Evolutionary conservation across 805 yeast species (phyloP), one percentile per base, ranked within the genome.

Genomic region (Wickerhamiella kurtzmanii): DNA sequence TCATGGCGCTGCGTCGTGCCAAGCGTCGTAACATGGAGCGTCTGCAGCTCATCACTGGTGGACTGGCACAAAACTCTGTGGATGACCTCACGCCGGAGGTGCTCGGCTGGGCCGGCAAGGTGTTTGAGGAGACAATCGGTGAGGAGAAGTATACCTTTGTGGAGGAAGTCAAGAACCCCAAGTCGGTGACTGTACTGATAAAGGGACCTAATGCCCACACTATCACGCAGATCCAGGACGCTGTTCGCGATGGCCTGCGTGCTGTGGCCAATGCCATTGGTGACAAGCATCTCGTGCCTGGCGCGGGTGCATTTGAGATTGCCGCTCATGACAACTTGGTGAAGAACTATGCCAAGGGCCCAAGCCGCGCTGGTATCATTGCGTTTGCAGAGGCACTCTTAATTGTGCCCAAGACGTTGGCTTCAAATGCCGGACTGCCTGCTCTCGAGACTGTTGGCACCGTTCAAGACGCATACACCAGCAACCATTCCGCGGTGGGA

Each of bases 1-100:
- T 92, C 55, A 72, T 92, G 57, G 98, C 98, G 1, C 73, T 92
- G 58, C 80, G 99, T 72, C 79, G 98, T 62, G 99, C 99, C 40
- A 92, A 92, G 72, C 80, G 99, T 72, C 82, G 99, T 70, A 92
- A 92, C 67, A 89, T 92, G 98, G 99, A 92, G 70, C 80, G 99
- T 64, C 73, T 92, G 62, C 99, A 92, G 68, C 74, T 92, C 50
- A 86, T 87, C 45, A 84, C 95, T 53, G 98, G 96, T 25, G 99
- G 98, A 57, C 92, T 82, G 62, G 97, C 97, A 6, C 96, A 89
- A 68, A 92, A 92, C 67, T 82, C 95, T 13, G 96, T 88, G 41
- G 99, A 92, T 60, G 97, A 89, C 63, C 73, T 92, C 58, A 60
- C 80, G 4, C 86, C 94, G 3, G 74, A 72, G 1, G 72, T 85